phyloP scores from a whole-genome alignment of 2,329 filamentous ascomycete genomes.

The Calonectria ilicicola region DNA sequence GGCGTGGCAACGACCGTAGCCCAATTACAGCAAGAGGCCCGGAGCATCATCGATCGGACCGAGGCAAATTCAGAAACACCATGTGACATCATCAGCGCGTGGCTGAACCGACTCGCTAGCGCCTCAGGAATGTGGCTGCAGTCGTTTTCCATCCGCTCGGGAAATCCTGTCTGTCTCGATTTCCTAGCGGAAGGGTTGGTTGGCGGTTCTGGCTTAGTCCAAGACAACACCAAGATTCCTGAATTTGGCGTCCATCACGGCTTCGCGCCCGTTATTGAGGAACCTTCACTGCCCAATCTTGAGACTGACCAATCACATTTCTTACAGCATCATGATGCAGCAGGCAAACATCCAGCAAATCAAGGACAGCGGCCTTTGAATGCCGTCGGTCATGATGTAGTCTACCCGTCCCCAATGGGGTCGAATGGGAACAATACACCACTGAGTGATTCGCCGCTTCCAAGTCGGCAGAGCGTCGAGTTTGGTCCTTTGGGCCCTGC shows the following conservation, averaged over 20 bases:
- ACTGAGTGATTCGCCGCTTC: background rate
- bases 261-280: background rate
- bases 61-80: constrained; percentile 5
- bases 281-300: background rate
- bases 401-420: background rate
- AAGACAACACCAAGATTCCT: background rate
- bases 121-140: constrained; percentile 27
- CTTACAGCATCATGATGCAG: background rate
- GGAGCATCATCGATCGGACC: constrained; percentile 25
- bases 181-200: background rate
- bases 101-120: constrained; percentile 18
- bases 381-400: background rate
- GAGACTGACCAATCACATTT: background rate
- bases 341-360: background rate
- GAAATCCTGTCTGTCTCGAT: background rate
- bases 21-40: constrained; percentile 33
- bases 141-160: constrained; percentile 7
- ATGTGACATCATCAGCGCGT: constrained; percentile 27
- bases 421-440: background rate
- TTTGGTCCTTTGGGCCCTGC: background rate
- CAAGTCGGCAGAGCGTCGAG: background rate
- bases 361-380: background rate
- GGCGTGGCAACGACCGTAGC: background rate
- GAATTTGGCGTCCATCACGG: background rate
- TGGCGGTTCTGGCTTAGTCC: background rate